phyloP scores from a whole-genome alignment of 1,139 yeast genomes.

The Protomyces inundatus region DNA sequence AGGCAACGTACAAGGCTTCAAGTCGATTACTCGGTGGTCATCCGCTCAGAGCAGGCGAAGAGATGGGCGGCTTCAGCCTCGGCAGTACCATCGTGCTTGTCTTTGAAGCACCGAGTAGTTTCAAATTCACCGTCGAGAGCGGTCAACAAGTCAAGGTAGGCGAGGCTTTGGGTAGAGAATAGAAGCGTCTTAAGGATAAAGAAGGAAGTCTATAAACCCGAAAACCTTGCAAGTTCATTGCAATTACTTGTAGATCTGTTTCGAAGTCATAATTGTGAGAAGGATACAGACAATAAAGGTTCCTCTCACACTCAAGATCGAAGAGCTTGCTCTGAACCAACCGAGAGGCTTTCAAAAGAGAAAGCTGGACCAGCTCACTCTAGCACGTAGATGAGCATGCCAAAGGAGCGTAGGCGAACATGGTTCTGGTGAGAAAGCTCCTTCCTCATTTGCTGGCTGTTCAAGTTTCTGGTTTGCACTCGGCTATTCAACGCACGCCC shows the following conservation, averaged over 20 bases:
- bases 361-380: neutral
- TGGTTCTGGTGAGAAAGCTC: neutral
- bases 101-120: slow-evolving; percentile 84
- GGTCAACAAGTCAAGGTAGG: slow-evolving; percentile 86
- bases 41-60: slow-evolving; percentile 86
- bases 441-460: too few relatives aligned
- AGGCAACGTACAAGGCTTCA: slow-evolving; percentile 84
- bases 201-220: neutral
- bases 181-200: neutral
- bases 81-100: slow-evolving; percentile 95
- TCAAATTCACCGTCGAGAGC: slow-evolving; percentile 60
- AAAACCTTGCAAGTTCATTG: neutral
- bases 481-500: too few relatives aligned
- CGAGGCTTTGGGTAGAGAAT: neutral
- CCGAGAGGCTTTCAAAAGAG: neutral
- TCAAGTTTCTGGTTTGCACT: too few relatives aligned
- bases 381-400: neutral
- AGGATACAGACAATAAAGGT: neutral
- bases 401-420: neutral
- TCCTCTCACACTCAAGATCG: slow-evolving; percentile 1
- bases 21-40: slow-evolving; percentile 76
- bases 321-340: neutral
- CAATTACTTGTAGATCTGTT: neutral
- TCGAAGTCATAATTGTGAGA: neutral
- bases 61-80: slow-evolving; percentile 93